phyloP scores from a whole-genome alignment of 257 asterid species.

The Verbascum thapsus region DNA sequence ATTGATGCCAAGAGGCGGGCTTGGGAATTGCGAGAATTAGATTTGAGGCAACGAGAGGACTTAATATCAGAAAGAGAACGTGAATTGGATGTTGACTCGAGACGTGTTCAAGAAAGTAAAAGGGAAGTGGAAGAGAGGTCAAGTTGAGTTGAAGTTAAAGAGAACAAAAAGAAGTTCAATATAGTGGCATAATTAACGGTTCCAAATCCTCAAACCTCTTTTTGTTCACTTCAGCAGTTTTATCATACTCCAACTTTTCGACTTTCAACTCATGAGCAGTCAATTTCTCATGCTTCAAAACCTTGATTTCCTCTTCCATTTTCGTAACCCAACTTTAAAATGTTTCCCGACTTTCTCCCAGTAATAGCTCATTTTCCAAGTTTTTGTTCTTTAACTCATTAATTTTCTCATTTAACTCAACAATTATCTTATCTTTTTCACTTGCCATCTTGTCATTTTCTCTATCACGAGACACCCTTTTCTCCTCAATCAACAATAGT shows the following conservation, averaged over 20 bases:
- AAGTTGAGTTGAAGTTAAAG: slow-evolving; percentile 51
- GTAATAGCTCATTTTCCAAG: slow-evolving; percentile 21
- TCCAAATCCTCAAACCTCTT: slow-evolving; percentile 19
- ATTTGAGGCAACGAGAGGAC: slow-evolving; percentile 78
- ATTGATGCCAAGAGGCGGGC: slow-evolving; percentile 64
- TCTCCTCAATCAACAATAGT: too few relatives aligned
- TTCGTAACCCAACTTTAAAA: neutral
- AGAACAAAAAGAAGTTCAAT: too few relatives aligned
- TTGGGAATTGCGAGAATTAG: slow-evolving; percentile 89
- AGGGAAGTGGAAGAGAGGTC: slow-evolving; percentile 64
- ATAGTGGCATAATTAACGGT: too few relatives aligned
- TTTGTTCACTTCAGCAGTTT: too few relatives aligned
- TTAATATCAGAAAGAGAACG: slow-evolving; percentile 65
- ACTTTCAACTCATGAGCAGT: slow-evolving; percentile 26
- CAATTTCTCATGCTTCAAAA: slow-evolving; percentile 16
- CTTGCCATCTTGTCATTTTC: slow-evolving; percentile 5
- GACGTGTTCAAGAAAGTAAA: slow-evolving; percentile 54
- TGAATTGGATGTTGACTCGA: slow-evolving; percentile 58
- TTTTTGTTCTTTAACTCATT: slow-evolving; percentile 13
- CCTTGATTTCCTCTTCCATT: slow-evolving; percentile 26
- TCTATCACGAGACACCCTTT: too few relatives aligned
- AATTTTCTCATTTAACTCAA: slow-evolving; percentile 22
- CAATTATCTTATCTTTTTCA: slow-evolving; percentile 16
- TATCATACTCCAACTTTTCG: slow-evolving; percentile 5
- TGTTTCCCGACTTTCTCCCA: slow-evolving; percentile 11